Evolutionary conservation across 1,284 basidiomycete species (phyloP), one percentile per base, ranked within the genome.

Genomic region (Leccinum ponderosum): DNA sequence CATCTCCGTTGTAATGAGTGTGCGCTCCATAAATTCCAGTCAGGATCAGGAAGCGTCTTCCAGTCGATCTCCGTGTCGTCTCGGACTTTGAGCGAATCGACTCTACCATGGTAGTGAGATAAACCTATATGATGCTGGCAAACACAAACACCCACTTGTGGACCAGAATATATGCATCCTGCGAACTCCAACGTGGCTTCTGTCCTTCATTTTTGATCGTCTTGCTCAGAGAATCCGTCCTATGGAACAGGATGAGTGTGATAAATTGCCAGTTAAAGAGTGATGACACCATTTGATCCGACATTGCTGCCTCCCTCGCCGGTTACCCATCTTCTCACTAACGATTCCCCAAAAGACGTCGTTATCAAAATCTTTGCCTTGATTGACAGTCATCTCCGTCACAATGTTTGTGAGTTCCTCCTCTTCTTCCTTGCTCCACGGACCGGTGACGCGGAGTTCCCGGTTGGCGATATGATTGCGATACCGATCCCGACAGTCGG

Each of bases 31-130:
- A 89, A 69, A 67, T 93, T 91, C 91, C 91, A 93, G 60, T 87
- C 80, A 25, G 84, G 71, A 71, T 93, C 90, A 2, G 82, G 76
- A 22, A 93, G 77, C 15, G 80, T 80, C 71, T 91, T 92, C 91
- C 91, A 93, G 67, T 91, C 87, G 57, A 93, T 89, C 68, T 93
- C 91, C n/a, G 83, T 89, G 66, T 93, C 91, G 68, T 93, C 88
- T 56, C 82, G 80, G 42, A 93, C 87, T 60, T 87, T 82, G 55
- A 92, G 73, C 0, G 89, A 86, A 66, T 88, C 87, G 52, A 93
- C 78, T 72, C 91, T 93, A 68, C 62, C 27, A 3, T 50, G 25
- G 47, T 14, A 17, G 11, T 6, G 44, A 52, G 42, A 22, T 11
- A 47, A 35, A 39, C 47, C 27, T 14, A 7, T 25, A 42, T 35